A percentile compares a stretch with the other conserved stretches of the same genome.
Evolutionary conservation across 2,329 filamentous ascomycete genomes (phyloP).

Genomic region (Tolypocladium guangdongense): DNA sequence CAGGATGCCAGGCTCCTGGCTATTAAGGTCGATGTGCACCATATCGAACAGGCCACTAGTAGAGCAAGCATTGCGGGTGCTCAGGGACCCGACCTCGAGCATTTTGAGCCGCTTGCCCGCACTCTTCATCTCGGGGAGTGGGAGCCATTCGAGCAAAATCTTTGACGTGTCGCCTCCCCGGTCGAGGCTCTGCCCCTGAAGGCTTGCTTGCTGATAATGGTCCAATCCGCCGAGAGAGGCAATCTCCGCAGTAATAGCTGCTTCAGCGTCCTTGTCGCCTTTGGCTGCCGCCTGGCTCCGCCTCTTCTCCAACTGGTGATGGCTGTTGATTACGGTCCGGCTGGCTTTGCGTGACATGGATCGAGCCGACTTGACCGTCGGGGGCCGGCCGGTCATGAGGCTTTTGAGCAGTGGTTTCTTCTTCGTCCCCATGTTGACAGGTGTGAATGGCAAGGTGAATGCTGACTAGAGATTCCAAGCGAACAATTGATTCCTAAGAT

Average conservation of each 20-base stretch:
- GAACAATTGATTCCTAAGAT: not conserved
- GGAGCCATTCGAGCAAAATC: constrained; percentile 53
- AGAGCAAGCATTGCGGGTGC: constrained; percentile 75
- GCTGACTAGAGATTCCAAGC: not conserved
- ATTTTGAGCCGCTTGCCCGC: constrained; percentile 40
- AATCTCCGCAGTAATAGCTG: constrained; percentile 41
- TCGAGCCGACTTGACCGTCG: constrained; percentile 37
- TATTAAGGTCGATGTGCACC: constrained; percentile 81
- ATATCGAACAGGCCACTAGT: constrained; percentile 59
- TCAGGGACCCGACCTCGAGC: constrained; percentile 84
- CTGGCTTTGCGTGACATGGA: constrained; percentile 56
- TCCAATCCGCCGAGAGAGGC: constrained; percentile 48
- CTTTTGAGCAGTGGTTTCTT: constrained; percentile 36
- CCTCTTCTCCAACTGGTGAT: constrained; percentile 55
- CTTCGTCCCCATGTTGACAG: constrained; percentile 30
- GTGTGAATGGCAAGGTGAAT: not conserved
- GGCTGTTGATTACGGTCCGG: constrained; percentile 51
- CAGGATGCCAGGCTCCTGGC: constrained; percentile 67
- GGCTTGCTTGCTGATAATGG: constrained; percentile 55
- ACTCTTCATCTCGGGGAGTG: constrained; percentile 15
- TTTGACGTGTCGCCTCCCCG: constrained; percentile 57
- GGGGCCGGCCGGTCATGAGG: constrained; percentile 41
- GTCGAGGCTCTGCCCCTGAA: constrained; percentile 56
- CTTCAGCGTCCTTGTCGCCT: constrained; percentile 37
- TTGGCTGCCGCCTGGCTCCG: constrained; percentile 41